Evolutionary conservation across 2,329 filamentous ascomycete species (phyloP).

Genomic region (Fusarium paranaense): DNA sequence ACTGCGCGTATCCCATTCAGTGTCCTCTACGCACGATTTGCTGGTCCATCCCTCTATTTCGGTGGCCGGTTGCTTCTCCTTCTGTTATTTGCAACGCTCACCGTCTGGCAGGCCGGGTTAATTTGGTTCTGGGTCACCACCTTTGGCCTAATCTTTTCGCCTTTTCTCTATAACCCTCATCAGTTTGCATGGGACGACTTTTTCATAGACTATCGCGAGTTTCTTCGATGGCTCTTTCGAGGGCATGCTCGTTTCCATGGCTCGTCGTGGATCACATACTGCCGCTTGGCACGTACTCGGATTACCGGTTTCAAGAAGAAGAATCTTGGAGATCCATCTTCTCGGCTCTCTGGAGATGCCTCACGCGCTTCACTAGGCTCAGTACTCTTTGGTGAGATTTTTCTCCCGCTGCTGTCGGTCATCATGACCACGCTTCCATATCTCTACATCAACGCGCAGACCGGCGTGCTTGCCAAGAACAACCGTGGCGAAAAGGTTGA

Average conservation of each 20-base stretch:
- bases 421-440: not conserved
- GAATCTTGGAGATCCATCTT: not conserved
- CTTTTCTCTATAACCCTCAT: not conserved
- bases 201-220: not conserved
- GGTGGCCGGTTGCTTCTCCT: not conserved
- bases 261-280: not conserved
- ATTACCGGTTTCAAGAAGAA: not conserved
- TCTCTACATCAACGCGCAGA: not conserved
- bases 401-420: not conserved
- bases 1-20: not conserved
- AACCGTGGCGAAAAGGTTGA: not conserved
- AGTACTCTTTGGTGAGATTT: not conserved
- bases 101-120: not conserved
- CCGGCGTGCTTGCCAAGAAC: not conserved
- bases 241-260: not conserved
- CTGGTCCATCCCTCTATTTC: not conserved
- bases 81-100: not conserved
- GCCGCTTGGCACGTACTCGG: not conserved
- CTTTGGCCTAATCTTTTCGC: not conserved
- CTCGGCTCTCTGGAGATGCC: not conserved
- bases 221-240: not conserved
- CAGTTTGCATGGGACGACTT: not conserved
- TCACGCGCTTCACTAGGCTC: not conserved
- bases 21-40: not conserved
- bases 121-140: not conserved